phyloP scores from a whole-genome alignment of 179 eudicot genomes.

The Amaranthus tricolor region DNA sequence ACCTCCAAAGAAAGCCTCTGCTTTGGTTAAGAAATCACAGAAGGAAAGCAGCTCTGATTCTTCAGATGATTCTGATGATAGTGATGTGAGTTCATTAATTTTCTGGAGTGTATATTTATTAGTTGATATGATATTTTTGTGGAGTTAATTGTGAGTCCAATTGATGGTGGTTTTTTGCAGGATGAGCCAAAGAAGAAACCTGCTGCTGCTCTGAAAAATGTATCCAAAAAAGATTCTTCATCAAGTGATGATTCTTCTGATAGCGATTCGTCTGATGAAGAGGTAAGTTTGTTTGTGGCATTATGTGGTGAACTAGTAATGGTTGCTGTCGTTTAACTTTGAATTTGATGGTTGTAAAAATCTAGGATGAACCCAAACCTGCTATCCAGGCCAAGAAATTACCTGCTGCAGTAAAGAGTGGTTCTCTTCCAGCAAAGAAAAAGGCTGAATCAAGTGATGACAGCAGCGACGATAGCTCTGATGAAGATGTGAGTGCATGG shows the following conservation, averaged over 20 bases:
- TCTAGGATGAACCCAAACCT: conserved; percentile 22
- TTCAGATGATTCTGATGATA: conserved; percentile 19
- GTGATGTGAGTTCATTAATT: conserved; percentile 3
- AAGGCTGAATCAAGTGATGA: conserved; percentile 49
- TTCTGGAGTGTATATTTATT: background rate
- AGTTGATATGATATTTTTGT: background rate
- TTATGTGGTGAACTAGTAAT: background rate
- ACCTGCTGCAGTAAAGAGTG: conserved; percentile 39
- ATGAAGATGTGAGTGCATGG: conserved; percentile 26
- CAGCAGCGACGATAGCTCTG: conserved; percentile 31
- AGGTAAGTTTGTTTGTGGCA: background rate
- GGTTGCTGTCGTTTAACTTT: background rate
- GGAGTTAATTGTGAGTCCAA: background rate
- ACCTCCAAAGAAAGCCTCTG: conserved; percentile 27
- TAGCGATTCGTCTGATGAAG: conserved; percentile 27
- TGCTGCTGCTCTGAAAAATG: conserved; percentile 20
- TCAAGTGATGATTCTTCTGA: conserved; percentile 25
- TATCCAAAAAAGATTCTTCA: conserved; percentile 20
- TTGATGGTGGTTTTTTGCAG: background rate
- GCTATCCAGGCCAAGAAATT: conserved; percentile 24
- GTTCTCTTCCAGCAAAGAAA: conserved; percentile 33
- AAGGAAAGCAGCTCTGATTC: conserved; percentile 27
- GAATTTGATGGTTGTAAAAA: background rate
- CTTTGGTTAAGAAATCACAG: conserved; percentile 24
- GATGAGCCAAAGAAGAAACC: conserved; percentile 24